These are phyloP conservation scores for Neopestalotiopsis sp. DNA, from an alignment of 2,329 filamentous ascomycete genomes.

Conservation along the genomic window DNA sequence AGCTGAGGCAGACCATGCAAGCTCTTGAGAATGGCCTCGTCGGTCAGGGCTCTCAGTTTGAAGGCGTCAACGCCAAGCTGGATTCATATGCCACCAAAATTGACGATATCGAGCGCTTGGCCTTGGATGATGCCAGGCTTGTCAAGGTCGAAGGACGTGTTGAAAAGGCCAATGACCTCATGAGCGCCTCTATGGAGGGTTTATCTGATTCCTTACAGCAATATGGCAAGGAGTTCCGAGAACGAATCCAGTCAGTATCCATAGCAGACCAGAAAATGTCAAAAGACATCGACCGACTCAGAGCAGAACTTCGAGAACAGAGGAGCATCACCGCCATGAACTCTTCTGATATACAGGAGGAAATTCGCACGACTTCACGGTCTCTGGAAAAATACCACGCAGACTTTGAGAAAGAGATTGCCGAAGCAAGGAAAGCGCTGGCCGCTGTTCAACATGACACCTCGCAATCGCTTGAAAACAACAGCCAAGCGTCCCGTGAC, in stretches of 20 bases:
- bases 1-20: constrained; percentile 87
- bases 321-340: neutral
- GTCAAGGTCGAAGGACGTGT: neutral
- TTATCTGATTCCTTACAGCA: neutral
- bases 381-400: neutral
- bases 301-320: neutral
- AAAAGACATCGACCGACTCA: neutral
- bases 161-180: neutral
- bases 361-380: neutral
- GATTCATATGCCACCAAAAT: neutral
- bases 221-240: neutral
- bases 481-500: neutral
- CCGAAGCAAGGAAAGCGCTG: neutral
- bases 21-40: constrained; percentile 86
- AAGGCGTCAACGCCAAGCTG: constrained; percentile 17
- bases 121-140: neutral
- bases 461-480: neutral
- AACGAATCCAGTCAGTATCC: neutral
- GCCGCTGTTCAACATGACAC: neutral
- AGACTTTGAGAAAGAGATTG: neutral
- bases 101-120: neutral
- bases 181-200: neutral
- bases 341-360: neutral
- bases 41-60: constrained; percentile 51
- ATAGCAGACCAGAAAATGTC: neutral